phyloP scores from a whole-genome alignment of 345 rosid genomes.

The Mallotus nudiflorus region DNA sequence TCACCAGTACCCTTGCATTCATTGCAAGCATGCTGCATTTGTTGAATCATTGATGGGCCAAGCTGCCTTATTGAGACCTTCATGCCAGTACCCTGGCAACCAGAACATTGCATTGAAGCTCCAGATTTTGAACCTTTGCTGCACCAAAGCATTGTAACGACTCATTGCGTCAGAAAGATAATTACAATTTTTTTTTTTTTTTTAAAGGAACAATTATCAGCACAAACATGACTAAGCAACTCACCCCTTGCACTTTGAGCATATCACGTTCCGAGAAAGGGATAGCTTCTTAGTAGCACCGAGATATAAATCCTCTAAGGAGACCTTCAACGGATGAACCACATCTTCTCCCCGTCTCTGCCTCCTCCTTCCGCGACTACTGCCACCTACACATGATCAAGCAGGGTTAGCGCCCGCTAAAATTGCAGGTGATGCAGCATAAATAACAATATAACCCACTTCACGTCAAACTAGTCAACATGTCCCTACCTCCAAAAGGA shows the following conservation, averaged over 20 bases:
- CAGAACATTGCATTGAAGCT: slow-evolving; percentile 65
- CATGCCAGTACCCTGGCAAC: slow-evolving; percentile 89
- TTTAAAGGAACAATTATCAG: neutral
- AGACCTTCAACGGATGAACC: slow-evolving; percentile 74
- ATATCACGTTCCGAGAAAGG: slow-evolving; percentile 71
- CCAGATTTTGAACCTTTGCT: slow-evolving; percentile 95
- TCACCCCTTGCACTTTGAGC: slow-evolving; percentile 85
- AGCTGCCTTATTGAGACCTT: slow-evolving; percentile 86
- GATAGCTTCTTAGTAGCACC: slow-evolving; percentile 88
- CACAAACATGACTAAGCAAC: neutral
- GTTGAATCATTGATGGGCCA: slow-evolving; percentile 94
- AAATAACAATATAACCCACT: neutral
- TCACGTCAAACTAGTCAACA: neutral
- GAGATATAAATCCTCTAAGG: slow-evolving; percentile 72
- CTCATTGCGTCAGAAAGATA: neutral
- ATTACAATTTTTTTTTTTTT: neutral
- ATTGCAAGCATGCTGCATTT: slow-evolving; percentile 87
- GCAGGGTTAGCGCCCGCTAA: neutral
- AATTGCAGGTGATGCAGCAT: neutral
- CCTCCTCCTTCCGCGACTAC: slow-evolving; percentile 64
- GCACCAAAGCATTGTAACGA: slow-evolving; percentile 5
- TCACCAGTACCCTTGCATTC: slow-evolving; percentile 95
- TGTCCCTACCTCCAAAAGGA: slow-evolving; percentile 60
- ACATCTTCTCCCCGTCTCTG: slow-evolving; percentile 94
- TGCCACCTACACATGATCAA: slow-evolving; percentile 42